Evolutionary conservation across 2,329 filamentous ascomycete species (phyloP).

Genomic region (Onygena corvina): DNA sequence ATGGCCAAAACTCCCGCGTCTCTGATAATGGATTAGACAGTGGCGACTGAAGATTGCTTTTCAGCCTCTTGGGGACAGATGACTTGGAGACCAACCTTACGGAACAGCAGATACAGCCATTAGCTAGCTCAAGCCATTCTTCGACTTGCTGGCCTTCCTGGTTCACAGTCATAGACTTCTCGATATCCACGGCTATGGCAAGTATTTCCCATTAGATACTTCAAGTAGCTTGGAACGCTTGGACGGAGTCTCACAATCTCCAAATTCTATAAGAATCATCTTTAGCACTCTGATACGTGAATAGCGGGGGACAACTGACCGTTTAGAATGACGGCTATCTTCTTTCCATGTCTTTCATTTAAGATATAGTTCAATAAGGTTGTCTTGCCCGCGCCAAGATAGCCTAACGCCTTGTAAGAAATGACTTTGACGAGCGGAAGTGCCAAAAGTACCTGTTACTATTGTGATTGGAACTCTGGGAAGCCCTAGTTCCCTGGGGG

Average conservation of each 20-base stretch:
- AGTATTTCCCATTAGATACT: slow-evolving; percentile 2
- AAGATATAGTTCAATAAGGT: slow-evolving; percentile 93
- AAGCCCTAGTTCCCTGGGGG: slow-evolving; percentile 20
- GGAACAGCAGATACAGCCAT: slow-evolving; percentile 95
- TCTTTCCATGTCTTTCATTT: slow-evolving; percentile 90
- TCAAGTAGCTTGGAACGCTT: background rate
- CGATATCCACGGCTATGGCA: slow-evolving; percentile 68
- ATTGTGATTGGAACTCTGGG: slow-evolving; percentile 40
- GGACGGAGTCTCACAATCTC: slow-evolving; percentile 50
- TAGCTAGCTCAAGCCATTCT: slow-evolving; percentile 92
- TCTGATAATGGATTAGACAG: too few relatives aligned
- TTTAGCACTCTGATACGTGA: background rate
- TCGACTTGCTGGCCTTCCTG: slow-evolving; percentile 70
- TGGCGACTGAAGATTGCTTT: background rate
- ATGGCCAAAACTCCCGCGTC: slow-evolving; percentile 90
- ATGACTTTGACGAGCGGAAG: background rate
- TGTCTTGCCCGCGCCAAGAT: slow-evolving; percentile 90
- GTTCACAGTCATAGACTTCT: slow-evolving; percentile 87
- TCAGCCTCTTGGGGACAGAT: too few relatives aligned
- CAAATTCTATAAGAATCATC: slow-evolving; percentile 52
- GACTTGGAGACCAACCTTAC: slow-evolving; percentile 57
- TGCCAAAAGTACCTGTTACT: slow-evolving; percentile 33
- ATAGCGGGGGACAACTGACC: slow-evolving; percentile 41
- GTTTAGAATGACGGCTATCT: slow-evolving; percentile 95
- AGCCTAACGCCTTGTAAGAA: slow-evolving; percentile 47